A percentile compares a stretch with the other conserved stretches of the same genome.
Evolutionary conservation across 192 early-diverging fungal genomes (phyloP).

Genomic region (Backusella morwellensis): DNA sequence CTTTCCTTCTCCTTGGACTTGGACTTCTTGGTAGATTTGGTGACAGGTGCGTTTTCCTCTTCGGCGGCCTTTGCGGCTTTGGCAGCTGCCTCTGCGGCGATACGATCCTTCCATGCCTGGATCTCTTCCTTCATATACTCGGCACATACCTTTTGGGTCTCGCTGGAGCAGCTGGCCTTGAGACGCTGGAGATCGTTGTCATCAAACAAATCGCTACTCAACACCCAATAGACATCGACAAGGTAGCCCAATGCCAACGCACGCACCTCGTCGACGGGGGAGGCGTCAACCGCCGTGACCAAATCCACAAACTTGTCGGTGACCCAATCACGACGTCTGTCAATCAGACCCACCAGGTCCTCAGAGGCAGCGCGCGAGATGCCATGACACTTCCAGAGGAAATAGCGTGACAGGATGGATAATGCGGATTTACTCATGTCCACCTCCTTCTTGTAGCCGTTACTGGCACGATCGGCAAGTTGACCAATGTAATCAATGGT

Average conservation of each 20-base stretch:
- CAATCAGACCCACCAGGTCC: neutral
- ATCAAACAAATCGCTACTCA: conserved; percentile 49
- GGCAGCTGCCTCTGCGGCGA: neutral
- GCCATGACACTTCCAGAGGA: conserved; percentile 27
- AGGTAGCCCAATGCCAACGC: conserved; percentile 34
- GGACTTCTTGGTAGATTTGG: neutral
- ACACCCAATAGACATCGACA: conserved; percentile 49
- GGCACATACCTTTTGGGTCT: conserved; percentile 33
- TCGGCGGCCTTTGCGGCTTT: neutral
- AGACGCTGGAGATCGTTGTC: conserved; percentile 1
- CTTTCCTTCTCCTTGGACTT: neutral
- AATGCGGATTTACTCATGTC: conserved; percentile 22
- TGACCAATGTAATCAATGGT: conserved; percentile 2
- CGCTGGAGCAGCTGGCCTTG: conserved; percentile 25
- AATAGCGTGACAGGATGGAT: conserved; percentile 35
- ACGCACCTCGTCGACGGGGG: neutral
- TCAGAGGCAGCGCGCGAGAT: neutral
- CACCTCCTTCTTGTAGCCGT: conserved; percentile 12
- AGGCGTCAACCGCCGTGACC: neutral
- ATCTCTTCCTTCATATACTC: conserved; percentile 28
- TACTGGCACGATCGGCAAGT: conserved; percentile 12
- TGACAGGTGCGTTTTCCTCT: neutral
- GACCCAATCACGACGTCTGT: conserved; percentile 15
- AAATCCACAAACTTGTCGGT: conserved; percentile 15
- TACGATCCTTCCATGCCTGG: neutral